Evolutionary conservation across 192 early-diverging fungal species (phyloP).

Genomic region (Allomyces macrogynus): DNA sequence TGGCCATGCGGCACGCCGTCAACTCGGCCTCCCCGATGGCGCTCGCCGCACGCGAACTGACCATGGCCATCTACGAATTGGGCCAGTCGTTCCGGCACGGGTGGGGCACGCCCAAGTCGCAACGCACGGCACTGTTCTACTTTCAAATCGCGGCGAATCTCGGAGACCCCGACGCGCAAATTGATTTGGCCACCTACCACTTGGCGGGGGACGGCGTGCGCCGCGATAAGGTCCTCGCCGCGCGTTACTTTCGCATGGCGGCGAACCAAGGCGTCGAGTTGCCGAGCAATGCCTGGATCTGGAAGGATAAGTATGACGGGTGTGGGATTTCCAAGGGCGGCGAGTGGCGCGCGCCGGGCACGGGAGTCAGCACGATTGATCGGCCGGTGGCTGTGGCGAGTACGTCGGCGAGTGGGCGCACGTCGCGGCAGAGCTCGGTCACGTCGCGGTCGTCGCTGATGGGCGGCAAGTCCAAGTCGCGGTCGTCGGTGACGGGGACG

Average conservation of each 20-base stretch:
- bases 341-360: no score
- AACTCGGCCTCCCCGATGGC: not conserved
- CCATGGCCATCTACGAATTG: slow-evolving; percentile 4
- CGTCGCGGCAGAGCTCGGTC: no score
- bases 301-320: slow-evolving; percentile 2
- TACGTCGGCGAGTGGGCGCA: no score
- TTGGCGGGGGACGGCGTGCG: slow-evolving; percentile 1
- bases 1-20: not conserved
- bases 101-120: not conserved
- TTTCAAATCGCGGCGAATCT: slow-evolving; percentile 1
- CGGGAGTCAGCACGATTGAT: no score
- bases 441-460: no score
- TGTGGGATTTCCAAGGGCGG: not conserved
- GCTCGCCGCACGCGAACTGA: not conserved
- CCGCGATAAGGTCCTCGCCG: slow-evolving; percentile 1
- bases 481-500: no score
- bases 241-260: not conserved
- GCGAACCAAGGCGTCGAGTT: not conserved
- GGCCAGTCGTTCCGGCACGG: slow-evolving; percentile 2
- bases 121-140: not conserved
- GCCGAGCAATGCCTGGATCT: slow-evolving; percentile 1
- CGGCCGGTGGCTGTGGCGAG: no score
- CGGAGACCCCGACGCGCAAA: slow-evolving; percentile 4
- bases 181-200: not conserved
- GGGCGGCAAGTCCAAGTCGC: no score